Conservation (phyloP, 2,329 filamentous ascomycete genomes). For the Colletotrichum sojae region DNA sequence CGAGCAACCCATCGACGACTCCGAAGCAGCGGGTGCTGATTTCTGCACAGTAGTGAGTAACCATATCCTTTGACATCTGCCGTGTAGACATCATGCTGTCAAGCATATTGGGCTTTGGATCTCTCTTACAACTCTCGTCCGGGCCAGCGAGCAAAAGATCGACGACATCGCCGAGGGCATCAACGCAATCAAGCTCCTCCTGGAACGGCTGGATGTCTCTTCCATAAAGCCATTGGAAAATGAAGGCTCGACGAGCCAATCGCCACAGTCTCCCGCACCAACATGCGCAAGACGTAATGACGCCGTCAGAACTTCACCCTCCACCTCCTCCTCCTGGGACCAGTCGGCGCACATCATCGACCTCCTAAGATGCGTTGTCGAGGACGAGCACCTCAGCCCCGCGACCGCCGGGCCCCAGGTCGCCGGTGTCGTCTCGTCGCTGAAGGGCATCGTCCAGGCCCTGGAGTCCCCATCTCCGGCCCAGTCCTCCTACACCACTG, state of each 20-base stretch:
- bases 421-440: background rate
- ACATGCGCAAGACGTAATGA: background rate
- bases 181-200: background rate
- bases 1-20: conserved; percentile 40
- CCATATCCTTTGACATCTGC: too few species aligned
- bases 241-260: background rate
- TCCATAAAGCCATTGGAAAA: background rate
- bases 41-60: conserved; percentile 53
- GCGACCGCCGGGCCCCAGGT: background rate
- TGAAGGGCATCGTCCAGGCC: background rate
- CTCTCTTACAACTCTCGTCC: background rate
- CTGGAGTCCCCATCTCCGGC: background rate
- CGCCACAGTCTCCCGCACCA: background rate
- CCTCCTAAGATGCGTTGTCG: conserved; percentile 47
- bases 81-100: background rate
- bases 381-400: background rate
- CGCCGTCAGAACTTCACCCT: too few species aligned
- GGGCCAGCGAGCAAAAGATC: background rate
- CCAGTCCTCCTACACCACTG: too few species aligned
- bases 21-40: conserved; percentile 53
- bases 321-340: conserved; percentile 45
- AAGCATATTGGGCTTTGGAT: background rate
- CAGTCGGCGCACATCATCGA: conserved; percentile 51
- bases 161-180: conserved; percentile 3
- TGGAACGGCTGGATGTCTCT: background rate